A percentile compares a stretch with the other conserved stretches of the same genome.
Conservation (phyloP, 2,329 filamentous ascomycete genomes). For the Paradendryphiella salina region DNA sequence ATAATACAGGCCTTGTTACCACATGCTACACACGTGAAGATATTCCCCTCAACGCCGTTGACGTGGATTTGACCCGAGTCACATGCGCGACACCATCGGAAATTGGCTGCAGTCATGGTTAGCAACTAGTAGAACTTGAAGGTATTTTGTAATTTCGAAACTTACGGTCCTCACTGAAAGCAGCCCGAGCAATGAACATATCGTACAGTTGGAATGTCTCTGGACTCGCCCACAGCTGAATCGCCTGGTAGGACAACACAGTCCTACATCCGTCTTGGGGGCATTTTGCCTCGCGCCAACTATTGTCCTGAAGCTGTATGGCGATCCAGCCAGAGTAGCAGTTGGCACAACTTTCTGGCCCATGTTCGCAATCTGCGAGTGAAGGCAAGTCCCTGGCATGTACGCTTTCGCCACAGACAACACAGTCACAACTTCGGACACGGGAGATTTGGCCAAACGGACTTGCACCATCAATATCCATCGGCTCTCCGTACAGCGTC, state of each 20-base stretch:
- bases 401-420: constrained; percentile 25
- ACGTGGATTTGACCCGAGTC: constrained; percentile 59
- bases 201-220: constrained; percentile 43
- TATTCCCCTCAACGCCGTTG: constrained; percentile 50
- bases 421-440: constrained; percentile 21
- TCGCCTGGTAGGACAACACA: constrained; percentile 51
- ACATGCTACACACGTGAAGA: constrained; percentile 49
- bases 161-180: constrained; percentile 47
- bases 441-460: neutral
- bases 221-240: constrained; percentile 39
- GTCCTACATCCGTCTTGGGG: constrained; percentile 54
- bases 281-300: constrained; percentile 56
- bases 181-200: constrained; percentile 49
- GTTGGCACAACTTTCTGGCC: constrained; percentile 38
- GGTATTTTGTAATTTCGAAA: neutral
- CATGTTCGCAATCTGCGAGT: constrained; percentile 41
- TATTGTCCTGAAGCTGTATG: constrained; percentile 43
- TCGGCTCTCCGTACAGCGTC: constrained; percentile 3
- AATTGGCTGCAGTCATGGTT: constrained; percentile 43
- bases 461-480: constrained; percentile 1
- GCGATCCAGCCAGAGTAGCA: constrained; percentile 48
- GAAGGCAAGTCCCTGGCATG: constrained; percentile 26
- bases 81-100: constrained; percentile 61
- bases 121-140: neutral
- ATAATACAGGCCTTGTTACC: constrained; percentile 44